These are phyloP conservation scores for Trichoderma virens DNA, from an alignment of 495 filamentous ascomycete genomes.

Conservation along the genomic window DNA sequence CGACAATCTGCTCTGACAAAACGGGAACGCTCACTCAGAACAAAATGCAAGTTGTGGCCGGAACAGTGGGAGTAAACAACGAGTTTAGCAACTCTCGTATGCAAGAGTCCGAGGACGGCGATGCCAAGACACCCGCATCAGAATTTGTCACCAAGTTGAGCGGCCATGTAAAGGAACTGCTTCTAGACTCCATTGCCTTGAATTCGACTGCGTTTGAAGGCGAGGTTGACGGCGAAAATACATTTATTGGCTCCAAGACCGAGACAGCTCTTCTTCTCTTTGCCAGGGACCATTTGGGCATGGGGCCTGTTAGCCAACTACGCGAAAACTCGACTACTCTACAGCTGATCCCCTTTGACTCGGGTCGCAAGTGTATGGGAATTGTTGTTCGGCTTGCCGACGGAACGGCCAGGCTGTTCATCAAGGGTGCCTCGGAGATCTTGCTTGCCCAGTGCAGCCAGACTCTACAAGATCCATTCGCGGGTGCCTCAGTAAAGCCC, in stretches of 20 bases:
- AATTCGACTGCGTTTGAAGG: slow-evolving; percentile 90
- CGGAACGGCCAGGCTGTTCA: slow-evolving; percentile 52
- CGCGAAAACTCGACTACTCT: slow-evolving; percentile 60
- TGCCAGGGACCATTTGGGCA: slow-evolving; percentile 66
- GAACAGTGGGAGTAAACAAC: slow-evolving; percentile 59
- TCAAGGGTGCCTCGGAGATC: slow-evolving; percentile 90
- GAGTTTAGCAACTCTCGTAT: slow-evolving; percentile 47
- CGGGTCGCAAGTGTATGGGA: slow-evolving; percentile 83
- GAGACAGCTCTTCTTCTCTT: slow-evolving; percentile 59
- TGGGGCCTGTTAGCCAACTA: slow-evolving; percentile 61
- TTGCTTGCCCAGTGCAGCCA: slow-evolving; percentile 63
- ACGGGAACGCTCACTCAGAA: slow-evolving; percentile 94
- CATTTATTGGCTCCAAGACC: slow-evolving; percentile 84
- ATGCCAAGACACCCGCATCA: slow-evolving; percentile 29
- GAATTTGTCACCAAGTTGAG: slow-evolving; percentile 56
- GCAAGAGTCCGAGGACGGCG: slow-evolving; percentile 26
- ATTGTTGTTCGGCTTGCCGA: slow-evolving; percentile 55
- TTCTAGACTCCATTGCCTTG: slow-evolving; percentile 68
- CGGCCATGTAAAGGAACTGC: slow-evolving; percentile 49
- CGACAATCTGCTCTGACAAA: slow-evolving; percentile 94
- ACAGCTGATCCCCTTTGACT: slow-evolving; percentile 82
- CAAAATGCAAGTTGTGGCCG: slow-evolving; percentile 82
- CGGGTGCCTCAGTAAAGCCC: slow-evolving; percentile 43
- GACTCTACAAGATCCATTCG: slow-evolving; percentile 65
- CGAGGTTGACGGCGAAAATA: slow-evolving; percentile 59